Conservation (phyloP, 495 filamentous ascomycete species). For the Aspergillus panamensis region DNA sequence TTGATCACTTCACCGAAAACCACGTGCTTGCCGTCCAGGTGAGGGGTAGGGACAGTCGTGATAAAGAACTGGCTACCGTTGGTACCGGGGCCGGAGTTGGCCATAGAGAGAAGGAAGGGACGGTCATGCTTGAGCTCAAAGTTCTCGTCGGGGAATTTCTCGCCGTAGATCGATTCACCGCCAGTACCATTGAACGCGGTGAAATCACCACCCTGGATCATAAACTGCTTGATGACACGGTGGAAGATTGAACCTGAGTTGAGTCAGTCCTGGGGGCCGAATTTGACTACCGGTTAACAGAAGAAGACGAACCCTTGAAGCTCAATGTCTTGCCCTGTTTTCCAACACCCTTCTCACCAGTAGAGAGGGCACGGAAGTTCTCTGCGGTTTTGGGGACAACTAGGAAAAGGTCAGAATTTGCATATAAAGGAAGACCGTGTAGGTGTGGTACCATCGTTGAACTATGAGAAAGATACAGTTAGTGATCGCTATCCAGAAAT, state of each 20-base stretch:
- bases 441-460: conserved; percentile 61
- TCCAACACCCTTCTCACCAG: conserved; percentile 84
- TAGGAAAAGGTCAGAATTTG: conserved; percentile 31
- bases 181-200: conserved; percentile 94
- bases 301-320: conserved; percentile 46
- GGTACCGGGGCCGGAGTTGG: conserved; percentile 89
- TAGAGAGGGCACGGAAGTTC: conserved; percentile 95
- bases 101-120: conserved; percentile 94
- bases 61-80: conserved; percentile 99
- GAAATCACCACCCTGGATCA: conserved; percentile 99
- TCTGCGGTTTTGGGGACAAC: conserved; percentile 88
- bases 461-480: conserved; percentile 43
- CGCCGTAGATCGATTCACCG: conserved; percentile 96
- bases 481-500: conserved; percentile 13
- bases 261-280: neutral
- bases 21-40: conserved; percentile 92
- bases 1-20: conserved; percentile 61
- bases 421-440: neutral
- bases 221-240: conserved; percentile 97
- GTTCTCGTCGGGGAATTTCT: conserved; percentile 97
- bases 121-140: conserved; percentile 91
- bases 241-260: conserved; percentile 74
- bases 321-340: conserved; percentile 81
- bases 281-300: neutral
- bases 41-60: conserved; percentile 88